Evolutionary conservation across 331 rosid genomes (phyloP).

Genomic region (Acacia concinna): DNA sequence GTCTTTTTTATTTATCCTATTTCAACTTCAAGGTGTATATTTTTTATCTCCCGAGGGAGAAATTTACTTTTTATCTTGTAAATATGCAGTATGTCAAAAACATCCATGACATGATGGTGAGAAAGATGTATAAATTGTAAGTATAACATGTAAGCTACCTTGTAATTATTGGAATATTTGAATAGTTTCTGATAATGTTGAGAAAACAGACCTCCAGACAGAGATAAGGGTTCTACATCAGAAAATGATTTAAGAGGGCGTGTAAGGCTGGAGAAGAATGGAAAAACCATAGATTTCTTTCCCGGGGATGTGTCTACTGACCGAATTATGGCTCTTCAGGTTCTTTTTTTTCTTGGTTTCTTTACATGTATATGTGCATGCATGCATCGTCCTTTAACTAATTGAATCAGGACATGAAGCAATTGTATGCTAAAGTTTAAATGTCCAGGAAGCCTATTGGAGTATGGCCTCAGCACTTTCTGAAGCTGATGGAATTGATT

Average conservation of each 20-base stretch:
- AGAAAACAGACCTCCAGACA: slow-evolving; percentile 60
- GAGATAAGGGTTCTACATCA: slow-evolving; percentile 47
- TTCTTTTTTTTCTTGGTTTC: slow-evolving; percentile 33
- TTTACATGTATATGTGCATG: not conserved
- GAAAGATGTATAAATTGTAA: slow-evolving; percentile 81
- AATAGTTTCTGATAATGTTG: slow-evolving; percentile 40
- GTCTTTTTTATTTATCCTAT: not conserved
- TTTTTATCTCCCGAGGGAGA: slow-evolving; percentile 24
- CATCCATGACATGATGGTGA: slow-evolving; percentile 81
- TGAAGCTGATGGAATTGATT: slow-evolving; percentile 97
- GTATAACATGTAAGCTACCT: slow-evolving; percentile 32
- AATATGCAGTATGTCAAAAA: slow-evolving; percentile 75
- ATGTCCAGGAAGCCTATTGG: slow-evolving; percentile 87
- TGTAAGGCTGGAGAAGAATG: slow-evolving; percentile 79
- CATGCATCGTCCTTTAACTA: not conserved
- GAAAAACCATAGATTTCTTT: slow-evolving; percentile 69
- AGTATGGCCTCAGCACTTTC: slow-evolving; percentile 95
- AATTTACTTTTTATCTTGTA: slow-evolving; percentile 20
- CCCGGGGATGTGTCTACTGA: slow-evolving; percentile 77
- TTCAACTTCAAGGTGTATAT: slow-evolving; percentile 12
- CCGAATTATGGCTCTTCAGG: slow-evolving; percentile 89
- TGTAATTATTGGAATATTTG: slow-evolving; percentile 12
- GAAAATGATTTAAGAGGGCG: slow-evolving; percentile 42
- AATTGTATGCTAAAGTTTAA: slow-evolving; percentile 26
- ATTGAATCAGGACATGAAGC: slow-evolving; percentile 27